Evolutionary conservation across 2,329 filamentous ascomycete species (phyloP).

Genomic region (Paradendryphiella salina): DNA sequence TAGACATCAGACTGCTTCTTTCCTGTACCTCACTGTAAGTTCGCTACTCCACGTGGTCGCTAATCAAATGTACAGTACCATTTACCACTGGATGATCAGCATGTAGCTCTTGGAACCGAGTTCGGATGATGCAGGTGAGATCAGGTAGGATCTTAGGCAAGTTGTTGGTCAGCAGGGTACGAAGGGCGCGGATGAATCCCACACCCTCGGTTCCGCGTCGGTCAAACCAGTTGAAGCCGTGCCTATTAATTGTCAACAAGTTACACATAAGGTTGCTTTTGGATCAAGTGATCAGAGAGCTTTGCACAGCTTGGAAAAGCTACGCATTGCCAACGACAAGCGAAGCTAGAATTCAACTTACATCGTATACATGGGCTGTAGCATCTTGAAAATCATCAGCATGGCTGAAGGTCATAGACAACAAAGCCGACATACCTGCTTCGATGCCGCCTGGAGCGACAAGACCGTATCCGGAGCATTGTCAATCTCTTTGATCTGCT

Average conservation of each 20-base stretch:
- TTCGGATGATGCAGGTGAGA: conserved; percentile 14
- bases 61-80: neutral
- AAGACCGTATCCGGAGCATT: conserved; percentile 20
- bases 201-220: conserved; percentile 32
- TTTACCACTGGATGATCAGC: conserved; percentile 7
- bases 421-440: conserved; percentile 10
- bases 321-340: no score
- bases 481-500: conserved; percentile 24
- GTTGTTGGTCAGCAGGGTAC: conserved; percentile 28
- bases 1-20: conserved; percentile 15
- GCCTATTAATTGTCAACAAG: conserved; percentile 25
- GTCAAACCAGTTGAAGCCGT: conserved; percentile 40
- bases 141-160: conserved; percentile 21
- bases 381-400: conserved; percentile 5
- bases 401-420: neutral
- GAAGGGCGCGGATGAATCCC: conserved; percentile 26
- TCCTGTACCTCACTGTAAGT: conserved; percentile 1
- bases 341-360: neutral
- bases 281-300: no score
- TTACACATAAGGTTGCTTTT: no score
- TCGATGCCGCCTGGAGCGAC: conserved; percentile 23
- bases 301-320: no score
- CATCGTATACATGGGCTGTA: conserved; percentile 20
- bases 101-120: conserved; percentile 16
- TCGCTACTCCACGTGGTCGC: no score